Conservation (phyloP, 805 yeast genomes). For the Yamadazyma sp. region DNA sequence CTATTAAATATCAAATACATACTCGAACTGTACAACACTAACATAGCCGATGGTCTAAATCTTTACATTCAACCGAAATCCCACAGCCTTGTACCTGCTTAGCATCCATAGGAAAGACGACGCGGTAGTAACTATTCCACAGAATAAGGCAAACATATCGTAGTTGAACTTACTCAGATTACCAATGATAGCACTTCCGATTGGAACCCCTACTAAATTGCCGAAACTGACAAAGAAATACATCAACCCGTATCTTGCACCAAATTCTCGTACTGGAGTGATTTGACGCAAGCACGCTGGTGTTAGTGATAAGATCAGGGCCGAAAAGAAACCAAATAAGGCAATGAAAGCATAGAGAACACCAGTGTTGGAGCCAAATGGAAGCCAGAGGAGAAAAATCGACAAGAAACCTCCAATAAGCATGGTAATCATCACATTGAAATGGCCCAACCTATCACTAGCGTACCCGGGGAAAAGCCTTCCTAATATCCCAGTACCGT, state of each 20-base stretch:
- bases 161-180: constrained; percentile 27
- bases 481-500: constrained; percentile 50
- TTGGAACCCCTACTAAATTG: constrained; percentile 36
- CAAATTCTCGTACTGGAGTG: constrained; percentile 62
- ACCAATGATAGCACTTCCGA: constrained; percentile 38
- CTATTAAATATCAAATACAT: no score
- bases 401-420: constrained; percentile 46
- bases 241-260: constrained; percentile 66
- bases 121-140: constrained; percentile 28
- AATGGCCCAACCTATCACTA: constrained; percentile 56
- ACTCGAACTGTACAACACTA: no score
- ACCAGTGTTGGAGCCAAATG: constrained; percentile 49
- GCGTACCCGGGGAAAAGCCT: constrained; percentile 53
- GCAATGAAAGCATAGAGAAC: constrained; percentile 54
- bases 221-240: constrained; percentile 56
- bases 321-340: constrained; percentile 57
- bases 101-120: constrained; percentile 30
- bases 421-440: constrained; percentile 54
- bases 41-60: no score
- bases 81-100: constrained; percentile 33
- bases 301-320: constrained; percentile 61
- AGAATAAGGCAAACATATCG: constrained; percentile 32
- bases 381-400: constrained; percentile 63
- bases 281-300: constrained; percentile 72
- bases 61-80: constrained; percentile 24